Percentiles rank a stretch among this genome's conserved stretches.
Evolutionary conservation across 2,329 filamentous ascomycete species (phyloP).

Genomic region (Aspergillus spinulosporus): DNA sequence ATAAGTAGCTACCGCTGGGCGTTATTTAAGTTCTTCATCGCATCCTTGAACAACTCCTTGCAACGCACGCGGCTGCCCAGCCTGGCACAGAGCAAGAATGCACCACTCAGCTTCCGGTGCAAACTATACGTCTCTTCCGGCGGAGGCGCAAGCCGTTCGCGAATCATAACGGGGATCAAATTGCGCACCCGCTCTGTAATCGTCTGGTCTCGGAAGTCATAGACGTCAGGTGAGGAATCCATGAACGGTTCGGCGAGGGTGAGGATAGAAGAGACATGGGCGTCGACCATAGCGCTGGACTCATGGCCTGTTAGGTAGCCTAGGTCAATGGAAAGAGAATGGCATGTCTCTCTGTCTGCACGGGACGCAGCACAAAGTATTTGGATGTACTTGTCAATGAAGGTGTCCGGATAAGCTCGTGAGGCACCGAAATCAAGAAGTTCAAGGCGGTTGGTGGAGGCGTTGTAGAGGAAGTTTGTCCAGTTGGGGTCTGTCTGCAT

Average conservation of each 20-base stretch:
- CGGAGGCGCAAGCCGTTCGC: conserved; percentile 82
- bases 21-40: conserved; percentile 26
- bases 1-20: background rate
- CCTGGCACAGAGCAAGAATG: conserved; percentile 86
- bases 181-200: conserved; percentile 90
- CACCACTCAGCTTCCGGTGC: conserved; percentile 91
- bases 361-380: conserved; percentile 78
- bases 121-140: conserved; percentile 97
- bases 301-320: conserved; percentile 94
- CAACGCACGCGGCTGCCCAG: conserved; percentile 81
- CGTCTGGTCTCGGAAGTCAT: conserved; percentile 91
- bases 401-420: conserved; percentile 76
- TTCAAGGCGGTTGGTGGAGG: conserved; percentile 69
- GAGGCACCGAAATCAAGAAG: conserved; percentile 94
- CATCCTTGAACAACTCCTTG: conserved; percentile 67
- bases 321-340: conserved; percentile 69
- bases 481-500: conserved; percentile 99
- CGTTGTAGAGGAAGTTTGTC: conserved; percentile 97
- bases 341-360: conserved; percentile 64
- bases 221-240: conserved; percentile 71
- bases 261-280: conserved; percentile 82
- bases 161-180: conserved; percentile 90
- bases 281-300: conserved; percentile 80
- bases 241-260: conserved; percentile 92
- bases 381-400: conserved; percentile 76